Evolutionary conservation across 2,329 filamentous ascomycete genomes (phyloP).

Genomic region (Alternaria solani): DNA sequence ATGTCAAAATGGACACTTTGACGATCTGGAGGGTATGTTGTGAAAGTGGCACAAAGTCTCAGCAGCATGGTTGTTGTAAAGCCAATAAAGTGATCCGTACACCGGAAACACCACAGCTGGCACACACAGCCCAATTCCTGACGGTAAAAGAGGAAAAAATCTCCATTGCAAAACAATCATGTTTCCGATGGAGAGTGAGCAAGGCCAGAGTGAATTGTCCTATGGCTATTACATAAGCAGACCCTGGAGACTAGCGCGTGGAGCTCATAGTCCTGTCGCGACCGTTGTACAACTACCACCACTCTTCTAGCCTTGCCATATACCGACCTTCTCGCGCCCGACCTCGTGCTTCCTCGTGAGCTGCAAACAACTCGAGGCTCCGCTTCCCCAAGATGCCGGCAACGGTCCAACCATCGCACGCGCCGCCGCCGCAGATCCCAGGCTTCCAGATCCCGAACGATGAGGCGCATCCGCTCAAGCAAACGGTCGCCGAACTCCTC

Average conservation of each 20-base stretch:
- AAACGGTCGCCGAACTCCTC: conserved; percentile 79
- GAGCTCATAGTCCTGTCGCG: not conserved
- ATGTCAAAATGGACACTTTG: not conserved
- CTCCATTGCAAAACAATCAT: not conserved
- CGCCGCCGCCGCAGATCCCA: conserved; percentile 48
- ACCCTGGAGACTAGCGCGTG: conserved; percentile 6
- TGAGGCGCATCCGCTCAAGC: conserved; percentile 63
- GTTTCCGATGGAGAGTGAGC: not conserved
- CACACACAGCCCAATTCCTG: not conserved
- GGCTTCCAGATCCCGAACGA: conserved; percentile 36
- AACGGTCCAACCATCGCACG: conserved; percentile 22
- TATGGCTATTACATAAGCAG: conserved; percentile 6
- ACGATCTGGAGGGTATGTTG: not conserved
- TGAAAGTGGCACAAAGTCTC: not conserved
- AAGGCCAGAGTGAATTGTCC: not conserved
- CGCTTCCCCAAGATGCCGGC: conserved; percentile 26
- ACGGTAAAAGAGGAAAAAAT: not conserved
- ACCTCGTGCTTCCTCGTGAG: not conserved
- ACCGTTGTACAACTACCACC: not conserved
- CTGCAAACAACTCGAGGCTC: not conserved
- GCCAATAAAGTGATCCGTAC: not conserved
- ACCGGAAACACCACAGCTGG: not conserved
- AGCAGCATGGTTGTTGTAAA: not conserved
- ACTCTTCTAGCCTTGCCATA: not conserved
- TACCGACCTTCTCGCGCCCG: not conserved